These are phyloP conservation scores for Chenopodium formosanum DNA, from an alignment of 148 eudicot species.

Conservation along the genomic window DNA sequence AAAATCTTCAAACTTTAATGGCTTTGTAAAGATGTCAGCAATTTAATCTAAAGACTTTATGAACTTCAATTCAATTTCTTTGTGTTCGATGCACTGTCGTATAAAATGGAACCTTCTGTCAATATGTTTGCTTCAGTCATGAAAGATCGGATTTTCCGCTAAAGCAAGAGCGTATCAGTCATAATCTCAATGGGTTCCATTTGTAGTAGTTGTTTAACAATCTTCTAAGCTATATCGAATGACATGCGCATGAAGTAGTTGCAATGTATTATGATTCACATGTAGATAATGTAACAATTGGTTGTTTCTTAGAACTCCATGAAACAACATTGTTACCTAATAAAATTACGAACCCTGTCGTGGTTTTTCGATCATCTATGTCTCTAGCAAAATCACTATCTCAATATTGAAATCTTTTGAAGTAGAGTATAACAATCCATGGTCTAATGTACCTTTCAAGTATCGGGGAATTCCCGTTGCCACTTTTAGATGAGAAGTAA, in stretches of 20 bases:
- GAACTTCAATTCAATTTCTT: neutral
- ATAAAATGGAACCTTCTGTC: neutral
- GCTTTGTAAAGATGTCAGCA: neutral
- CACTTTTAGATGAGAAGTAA: neutral
- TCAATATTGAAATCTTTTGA: neutral
- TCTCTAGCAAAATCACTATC: constrained; percentile 1
- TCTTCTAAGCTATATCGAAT: neutral
- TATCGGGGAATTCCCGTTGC: neutral
- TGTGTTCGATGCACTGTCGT: neutral
- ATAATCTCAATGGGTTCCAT: neutral
- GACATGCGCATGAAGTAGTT: neutral
- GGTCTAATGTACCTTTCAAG: neutral
- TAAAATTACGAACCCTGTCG: neutral
- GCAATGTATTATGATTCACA: neutral
- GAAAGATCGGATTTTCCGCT: neutral
- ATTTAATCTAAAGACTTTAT: neutral
- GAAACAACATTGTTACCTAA: neutral
- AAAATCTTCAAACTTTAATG: constrained; percentile 3
- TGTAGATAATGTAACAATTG: neutral
- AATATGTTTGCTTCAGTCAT: neutral
- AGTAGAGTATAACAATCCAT: neutral
- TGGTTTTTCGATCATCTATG: neutral
- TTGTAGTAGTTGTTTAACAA: neutral
- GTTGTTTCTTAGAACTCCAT: neutral
- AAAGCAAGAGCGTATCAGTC: neutral